Evolutionary conservation across 129 eudicot genomes (phyloP).

Genomic region (Pseudognaphalium luteoalbum): DNA sequence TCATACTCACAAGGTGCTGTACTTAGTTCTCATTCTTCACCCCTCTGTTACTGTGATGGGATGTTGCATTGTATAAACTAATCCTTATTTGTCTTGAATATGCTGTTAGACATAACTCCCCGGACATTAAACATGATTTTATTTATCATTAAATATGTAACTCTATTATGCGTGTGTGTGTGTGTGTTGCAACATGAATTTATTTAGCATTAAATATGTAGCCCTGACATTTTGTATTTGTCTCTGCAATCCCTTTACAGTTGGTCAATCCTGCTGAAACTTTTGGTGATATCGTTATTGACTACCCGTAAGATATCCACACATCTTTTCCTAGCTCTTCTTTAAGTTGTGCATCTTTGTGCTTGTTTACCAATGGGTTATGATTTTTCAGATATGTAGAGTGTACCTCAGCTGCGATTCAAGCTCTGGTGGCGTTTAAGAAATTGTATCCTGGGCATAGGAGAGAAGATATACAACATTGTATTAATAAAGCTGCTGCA

Average conservation of each 20-base stretch:
- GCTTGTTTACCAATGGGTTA: background rate
- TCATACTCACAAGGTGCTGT: background rate
- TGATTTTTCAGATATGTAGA: conserved; percentile 22
- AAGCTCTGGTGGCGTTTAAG: conserved; percentile 16
- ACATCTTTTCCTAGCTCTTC: background rate
- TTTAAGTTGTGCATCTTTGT: background rate
- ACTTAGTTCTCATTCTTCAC: background rate
- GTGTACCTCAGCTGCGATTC: conserved; percentile 15
- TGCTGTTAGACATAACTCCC: no score
- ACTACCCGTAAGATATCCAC: conserved; percentile 19
- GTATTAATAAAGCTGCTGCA: conserved; percentile 17
- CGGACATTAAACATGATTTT: background rate
- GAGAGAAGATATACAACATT: conserved; percentile 7
- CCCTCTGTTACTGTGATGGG: no score
- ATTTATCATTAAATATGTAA: background rate
- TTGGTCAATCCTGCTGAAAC: conserved; percentile 95
- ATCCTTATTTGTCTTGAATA: no score
- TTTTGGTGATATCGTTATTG: conserved; percentile 67
- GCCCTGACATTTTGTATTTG: conserved; percentile 23
- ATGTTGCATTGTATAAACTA: no score
- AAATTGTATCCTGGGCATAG: conserved; percentile 13
- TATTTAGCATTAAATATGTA: background rate
- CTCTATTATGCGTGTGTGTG: background rate
- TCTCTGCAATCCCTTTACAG: conserved; percentile 40
- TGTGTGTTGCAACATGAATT: background rate